Conservation (phyloP, 2,329 filamentous ascomycete genomes). For the Juglanconis juglandina region DNA sequence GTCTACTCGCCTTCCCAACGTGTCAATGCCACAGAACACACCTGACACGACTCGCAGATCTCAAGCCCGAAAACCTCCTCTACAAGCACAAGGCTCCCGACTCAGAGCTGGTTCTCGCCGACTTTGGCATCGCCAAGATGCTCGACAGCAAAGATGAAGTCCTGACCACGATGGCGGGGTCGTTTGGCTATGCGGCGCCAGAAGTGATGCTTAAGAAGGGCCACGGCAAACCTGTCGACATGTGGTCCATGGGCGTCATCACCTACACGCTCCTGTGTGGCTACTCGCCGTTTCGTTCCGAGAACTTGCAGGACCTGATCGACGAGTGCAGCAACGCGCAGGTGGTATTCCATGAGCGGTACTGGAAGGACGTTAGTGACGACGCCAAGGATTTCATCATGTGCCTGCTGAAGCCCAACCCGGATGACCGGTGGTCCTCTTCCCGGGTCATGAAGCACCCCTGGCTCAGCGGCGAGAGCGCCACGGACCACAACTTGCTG, state of each 20-base stretch:
- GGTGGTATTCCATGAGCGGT: slow-evolving; percentile 93
- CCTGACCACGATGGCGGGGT: slow-evolving; percentile 96
- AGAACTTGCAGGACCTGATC: slow-evolving; percentile 88
- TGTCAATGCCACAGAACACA: neutral
- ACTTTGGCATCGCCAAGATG: slow-evolving; percentile 99
- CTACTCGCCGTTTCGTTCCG: slow-evolving; percentile 95
- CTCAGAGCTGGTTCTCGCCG: slow-evolving; percentile 87
- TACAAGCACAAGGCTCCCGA: slow-evolving; percentile 76
- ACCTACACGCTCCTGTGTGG: slow-evolving; percentile 97
- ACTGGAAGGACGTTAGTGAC: slow-evolving; percentile 95
- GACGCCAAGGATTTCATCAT: slow-evolving; percentile 96
- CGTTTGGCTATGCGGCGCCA: slow-evolving; percentile 94
- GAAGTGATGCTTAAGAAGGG: slow-evolving; percentile 98
- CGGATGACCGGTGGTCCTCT: slow-evolving; percentile 73
- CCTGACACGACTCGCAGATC: slow-evolving; percentile 53
- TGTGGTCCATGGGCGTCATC: slow-evolving; percentile 99
- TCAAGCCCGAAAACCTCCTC: slow-evolving; percentile 96
- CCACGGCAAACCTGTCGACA: slow-evolving; percentile 96
- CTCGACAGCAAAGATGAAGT: slow-evolving; percentile 87
- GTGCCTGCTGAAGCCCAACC: slow-evolving; percentile 72
- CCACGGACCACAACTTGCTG: slow-evolving; percentile 93
- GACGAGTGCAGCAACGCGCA: slow-evolving; percentile 83
- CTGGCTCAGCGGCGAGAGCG: slow-evolving; percentile 89
- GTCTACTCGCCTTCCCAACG: neutral
- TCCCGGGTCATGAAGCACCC: slow-evolving; percentile 74